Percentiles rank a stretch among this genome's conserved stretches.
Conservation (phyloP, 2,329 filamentous ascomycete genomes). For the Lithohypha guttulata region DNA sequence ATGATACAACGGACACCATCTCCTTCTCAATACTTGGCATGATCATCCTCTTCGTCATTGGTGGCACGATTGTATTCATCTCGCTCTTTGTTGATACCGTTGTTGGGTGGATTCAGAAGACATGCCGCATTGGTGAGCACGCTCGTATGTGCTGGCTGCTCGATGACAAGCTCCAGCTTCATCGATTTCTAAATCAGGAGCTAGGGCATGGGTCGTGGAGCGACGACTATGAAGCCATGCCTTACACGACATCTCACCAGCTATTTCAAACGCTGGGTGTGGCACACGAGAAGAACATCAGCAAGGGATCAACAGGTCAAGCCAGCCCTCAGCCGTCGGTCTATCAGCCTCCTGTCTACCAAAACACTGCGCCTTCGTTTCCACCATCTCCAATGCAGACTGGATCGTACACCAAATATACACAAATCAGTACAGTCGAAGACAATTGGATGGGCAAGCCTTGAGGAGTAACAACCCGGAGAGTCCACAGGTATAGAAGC, state of each 20-base stretch:
- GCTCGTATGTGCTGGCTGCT: slow-evolving; percentile 16
- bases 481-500: no score
- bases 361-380: no score
- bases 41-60: slow-evolving; percentile 19
- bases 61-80: slow-evolving; percentile 13
- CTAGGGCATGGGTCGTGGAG: slow-evolving; percentile 13
- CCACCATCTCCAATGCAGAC: neutral
- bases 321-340: neutral
- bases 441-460: slow-evolving; percentile 6
- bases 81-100: slow-evolving; percentile 14
- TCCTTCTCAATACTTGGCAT: slow-evolving; percentile 21
- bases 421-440: slow-evolving; percentile 1
- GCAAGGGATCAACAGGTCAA: neutral
- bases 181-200: slow-evolving; percentile 20
- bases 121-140: slow-evolving; percentile 8
- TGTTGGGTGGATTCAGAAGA: slow-evolving; percentile 13
- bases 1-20: slow-evolving; percentile 10
- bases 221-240: slow-evolving; percentile 2
- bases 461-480: no score
- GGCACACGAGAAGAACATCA: neutral
- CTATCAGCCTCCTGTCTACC: neutral
- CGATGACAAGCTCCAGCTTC: slow-evolving; percentile 21
- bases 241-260: neutral
- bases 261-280: neutral
- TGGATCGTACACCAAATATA: neutral